Evolutionary conservation across 2,329 filamentous ascomycete genomes (phyloP), one percentile per base, ranked within the genome.

Genomic region (Corynespora cassiicola): DNA sequence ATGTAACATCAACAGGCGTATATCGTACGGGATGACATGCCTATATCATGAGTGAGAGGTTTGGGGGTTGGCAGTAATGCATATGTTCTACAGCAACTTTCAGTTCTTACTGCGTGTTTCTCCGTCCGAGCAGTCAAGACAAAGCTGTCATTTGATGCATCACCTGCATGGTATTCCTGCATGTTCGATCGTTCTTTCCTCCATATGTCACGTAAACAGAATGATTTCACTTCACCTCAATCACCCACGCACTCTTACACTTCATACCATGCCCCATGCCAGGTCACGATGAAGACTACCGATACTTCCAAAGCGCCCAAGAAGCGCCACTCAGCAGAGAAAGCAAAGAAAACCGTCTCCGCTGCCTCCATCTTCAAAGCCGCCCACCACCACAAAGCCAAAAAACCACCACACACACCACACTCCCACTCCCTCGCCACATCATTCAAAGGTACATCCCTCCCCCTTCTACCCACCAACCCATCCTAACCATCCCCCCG

Each of bases 331-430:
- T 18, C 31, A 8, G 10, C 10, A 11, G 25, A 26, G 22, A 21
- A 19, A 16, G 31, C 31, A 22, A 41, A 44, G 21, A 45, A 49
- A n/a, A 39, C 48, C 9, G 35, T 61, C 9, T 59, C 62, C 7
- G 51, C 51, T 18, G 47, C 54, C 7, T 33, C 42, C 15, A 31
- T 65, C n/a, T 68, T 65, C 53, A 58, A n/a, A 49, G 19, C 35
- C 39, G 31, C n/a, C n/a, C 31, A 26, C 12, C 24, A 12, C 6
- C 24, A 21, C 19, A 14, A 12, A 10, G 21, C 22, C 17, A 39
- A 42, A 7, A 43, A 40, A 28, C 19, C 36, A 1, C 26, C 24
- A 7, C 20, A 18, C 18, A 20, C 32, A 12, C 15, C 12, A 39
- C 36, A n/a, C 12, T 11, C 1, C 28, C 20, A 66, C 35, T 52